These are phyloP conservation scores for Endocladia muricata DNA, from an alignment of 31 red algal species.

Conservation along the genomic window DNA sequence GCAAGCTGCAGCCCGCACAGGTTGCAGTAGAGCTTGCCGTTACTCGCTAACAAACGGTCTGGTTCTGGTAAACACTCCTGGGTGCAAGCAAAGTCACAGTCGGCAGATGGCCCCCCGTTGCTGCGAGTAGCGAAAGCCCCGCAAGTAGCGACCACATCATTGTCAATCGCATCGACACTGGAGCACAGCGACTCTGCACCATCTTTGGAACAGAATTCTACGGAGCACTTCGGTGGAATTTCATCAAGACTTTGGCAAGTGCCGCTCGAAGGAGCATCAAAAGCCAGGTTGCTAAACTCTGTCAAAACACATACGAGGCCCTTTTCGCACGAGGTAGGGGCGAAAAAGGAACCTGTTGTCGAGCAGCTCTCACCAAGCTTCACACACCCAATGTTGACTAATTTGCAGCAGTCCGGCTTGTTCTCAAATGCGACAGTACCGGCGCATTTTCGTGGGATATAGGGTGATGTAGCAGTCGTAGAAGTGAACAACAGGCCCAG, in stretches of 20 bases:
- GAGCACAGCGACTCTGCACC: neutral
- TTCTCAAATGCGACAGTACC: too few relatives aligned
- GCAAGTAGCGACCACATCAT: neutral
- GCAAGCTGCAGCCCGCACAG: neutral
- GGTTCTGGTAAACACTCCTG: neutral
- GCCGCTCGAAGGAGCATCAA: neutral
- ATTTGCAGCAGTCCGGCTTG: too few relatives aligned
- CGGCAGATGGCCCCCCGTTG: neutral
- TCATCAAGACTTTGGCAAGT: neutral
- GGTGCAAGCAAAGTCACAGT: constrained; percentile 9
- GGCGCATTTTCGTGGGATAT: too few relatives aligned
- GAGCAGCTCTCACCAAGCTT: too few relatives aligned
- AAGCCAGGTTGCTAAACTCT: constrained; percentile 8
- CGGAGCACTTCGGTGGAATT: neutral
- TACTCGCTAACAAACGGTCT: neutral
- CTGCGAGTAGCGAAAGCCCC: neutral
- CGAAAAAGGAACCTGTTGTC: too few relatives aligned
- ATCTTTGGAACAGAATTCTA: constrained; percentile 5
- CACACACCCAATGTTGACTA: too few relatives aligned
- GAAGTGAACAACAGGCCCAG: too few relatives aligned
- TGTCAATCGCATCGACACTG: neutral
- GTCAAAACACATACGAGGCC: neutral
- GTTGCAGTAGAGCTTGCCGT: constrained; percentile 2
- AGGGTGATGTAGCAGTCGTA: too few relatives aligned
- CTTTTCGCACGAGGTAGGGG: neutral